Evolutionary conservation across 2,329 filamentous ascomycete genomes (phyloP).

Genomic region (Chrysoporthe deuterocubensis): DNA sequence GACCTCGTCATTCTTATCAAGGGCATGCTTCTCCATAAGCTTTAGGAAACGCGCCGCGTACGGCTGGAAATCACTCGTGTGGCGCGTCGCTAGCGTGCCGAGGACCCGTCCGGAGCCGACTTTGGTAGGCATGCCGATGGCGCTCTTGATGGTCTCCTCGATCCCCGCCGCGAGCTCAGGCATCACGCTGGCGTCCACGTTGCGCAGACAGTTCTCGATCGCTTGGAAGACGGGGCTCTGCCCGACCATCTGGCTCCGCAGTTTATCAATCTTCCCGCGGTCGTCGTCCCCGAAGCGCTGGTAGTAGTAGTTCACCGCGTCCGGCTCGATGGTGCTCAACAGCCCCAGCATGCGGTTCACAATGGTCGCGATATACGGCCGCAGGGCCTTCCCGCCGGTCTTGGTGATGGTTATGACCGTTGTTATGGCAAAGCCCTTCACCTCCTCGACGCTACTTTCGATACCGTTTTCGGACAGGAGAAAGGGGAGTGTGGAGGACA

Average conservation of each 20-base stretch:
- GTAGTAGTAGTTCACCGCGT: slow-evolving; percentile 90
- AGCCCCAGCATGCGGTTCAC: slow-evolving; percentile 80
- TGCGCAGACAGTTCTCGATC: slow-evolving; percentile 85
- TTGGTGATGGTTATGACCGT: slow-evolving; percentile 90
- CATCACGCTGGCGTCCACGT: slow-evolving; percentile 80
- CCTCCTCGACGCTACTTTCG: slow-evolving; percentile 86
- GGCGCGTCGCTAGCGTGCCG: slow-evolving; percentile 81
- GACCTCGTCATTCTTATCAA: slow-evolving; percentile 94
- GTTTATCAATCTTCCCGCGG: slow-evolving; percentile 86
- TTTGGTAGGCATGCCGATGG: slow-evolving; percentile 91
- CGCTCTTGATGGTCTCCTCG: slow-evolving; percentile 79
- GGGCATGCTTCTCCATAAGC: slow-evolving; percentile 76
- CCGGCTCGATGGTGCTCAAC: slow-evolving; percentile 85
- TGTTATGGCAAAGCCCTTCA: slow-evolving; percentile 79
- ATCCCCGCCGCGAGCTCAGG: slow-evolving; percentile 71
- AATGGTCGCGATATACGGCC: slow-evolving; percentile 80
- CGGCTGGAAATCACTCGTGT: slow-evolving; percentile 73
- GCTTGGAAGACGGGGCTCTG: slow-evolving; percentile 90
- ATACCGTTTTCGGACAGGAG: slow-evolving; percentile 86
- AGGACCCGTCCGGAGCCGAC: slow-evolving; percentile 87
- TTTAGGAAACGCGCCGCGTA: slow-evolving; percentile 78
- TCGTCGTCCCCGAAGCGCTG: slow-evolving; percentile 87
- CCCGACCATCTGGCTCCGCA: slow-evolving; percentile 79
- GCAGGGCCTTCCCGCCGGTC: slow-evolving; percentile 77
- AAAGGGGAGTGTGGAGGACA: slow-evolving; percentile 87